Conservation (phyloP, 2,329 filamentous ascomycete species). For the Stagonosporopsis chrysanthemi region DNA sequence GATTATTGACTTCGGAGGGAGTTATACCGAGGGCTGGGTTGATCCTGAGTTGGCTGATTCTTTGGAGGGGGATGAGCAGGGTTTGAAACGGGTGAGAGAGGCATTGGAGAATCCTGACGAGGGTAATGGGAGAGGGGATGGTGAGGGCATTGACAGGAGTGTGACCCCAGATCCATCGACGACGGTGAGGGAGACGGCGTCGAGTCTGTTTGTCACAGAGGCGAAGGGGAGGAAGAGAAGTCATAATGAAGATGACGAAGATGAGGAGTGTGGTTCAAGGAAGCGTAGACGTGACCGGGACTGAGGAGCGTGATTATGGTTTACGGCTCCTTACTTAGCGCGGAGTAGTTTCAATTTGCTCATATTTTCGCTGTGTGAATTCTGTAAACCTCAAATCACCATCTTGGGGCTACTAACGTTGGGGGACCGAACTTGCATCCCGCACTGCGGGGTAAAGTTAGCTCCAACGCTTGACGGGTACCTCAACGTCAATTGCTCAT, state of each 20-base stretch:
- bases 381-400: background rate
- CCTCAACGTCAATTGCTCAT: background rate
- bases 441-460: conserved; percentile 16
- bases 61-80: conserved; percentile 50
- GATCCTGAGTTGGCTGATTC: conserved; percentile 49
- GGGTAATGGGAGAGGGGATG: background rate
- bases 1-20: conserved; percentile 53
- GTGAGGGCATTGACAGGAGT: background rate
- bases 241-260: background rate
- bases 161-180: conserved; percentile 3
- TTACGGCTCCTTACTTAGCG: no score
- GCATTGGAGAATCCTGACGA: conserved; percentile 23
- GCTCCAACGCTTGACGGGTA: background rate
- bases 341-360: background rate
- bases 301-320: background rate
- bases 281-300: background rate
- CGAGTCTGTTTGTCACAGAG: conserved; percentile 19
- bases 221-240: background rate
- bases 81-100: conserved; percentile 25
- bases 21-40: conserved; percentile 53
- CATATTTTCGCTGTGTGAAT: background rate
- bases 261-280: background rate
- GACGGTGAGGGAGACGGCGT: conserved; percentile 11
- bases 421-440: background rate
- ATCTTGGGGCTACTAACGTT: background rate